Conservation (phyloP, 306 rosid species). For the Ziziphus jujuba region DNA sequence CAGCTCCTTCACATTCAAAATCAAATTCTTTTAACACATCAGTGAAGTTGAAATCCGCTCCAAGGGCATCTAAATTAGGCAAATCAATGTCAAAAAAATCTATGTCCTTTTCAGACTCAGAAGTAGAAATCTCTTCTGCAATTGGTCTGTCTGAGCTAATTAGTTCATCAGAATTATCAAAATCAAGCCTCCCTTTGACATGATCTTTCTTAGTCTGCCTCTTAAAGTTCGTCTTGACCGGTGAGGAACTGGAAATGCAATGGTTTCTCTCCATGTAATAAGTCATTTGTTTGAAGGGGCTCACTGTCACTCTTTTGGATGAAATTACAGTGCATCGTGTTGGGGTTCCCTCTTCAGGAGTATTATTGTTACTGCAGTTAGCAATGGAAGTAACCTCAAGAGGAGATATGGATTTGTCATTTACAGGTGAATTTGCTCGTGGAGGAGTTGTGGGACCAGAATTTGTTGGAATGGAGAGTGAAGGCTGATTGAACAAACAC, state of each 20-base stretch:
- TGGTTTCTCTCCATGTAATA: constrained; percentile 60
- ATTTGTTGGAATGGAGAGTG: constrained; percentile 35
- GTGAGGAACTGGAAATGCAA: constrained; percentile 59
- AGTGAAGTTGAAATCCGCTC: constrained; percentile 59
- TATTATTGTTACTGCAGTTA: constrained; percentile 34
- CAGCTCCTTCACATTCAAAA: constrained; percentile 50
- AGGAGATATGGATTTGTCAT: constrained; percentile 52
- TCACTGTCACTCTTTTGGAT: constrained; percentile 73
- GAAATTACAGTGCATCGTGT: constrained; percentile 67
- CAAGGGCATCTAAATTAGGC: constrained; percentile 55
- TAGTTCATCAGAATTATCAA: constrained; percentile 48
- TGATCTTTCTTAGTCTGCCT: constrained; percentile 59
- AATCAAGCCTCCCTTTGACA: constrained; percentile 74
- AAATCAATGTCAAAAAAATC: constrained; percentile 56
- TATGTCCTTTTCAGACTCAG: constrained; percentile 49
- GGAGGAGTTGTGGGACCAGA: constrained; percentile 64
- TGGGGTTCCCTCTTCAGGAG: constrained; percentile 42
- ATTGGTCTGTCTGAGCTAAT: constrained; percentile 30
- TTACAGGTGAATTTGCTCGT: constrained; percentile 46
- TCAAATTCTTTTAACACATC: constrained; percentile 70
- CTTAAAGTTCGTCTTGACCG: constrained; percentile 42
- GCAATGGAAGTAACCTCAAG: constrained; percentile 45
- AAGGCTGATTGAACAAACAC: constrained; percentile 67
- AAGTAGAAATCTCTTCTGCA: constrained; percentile 39
- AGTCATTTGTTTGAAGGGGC: constrained; percentile 65